Conservation (phyloP, 305 asterid genomes). For the Coffea humblotiana region DNA sequence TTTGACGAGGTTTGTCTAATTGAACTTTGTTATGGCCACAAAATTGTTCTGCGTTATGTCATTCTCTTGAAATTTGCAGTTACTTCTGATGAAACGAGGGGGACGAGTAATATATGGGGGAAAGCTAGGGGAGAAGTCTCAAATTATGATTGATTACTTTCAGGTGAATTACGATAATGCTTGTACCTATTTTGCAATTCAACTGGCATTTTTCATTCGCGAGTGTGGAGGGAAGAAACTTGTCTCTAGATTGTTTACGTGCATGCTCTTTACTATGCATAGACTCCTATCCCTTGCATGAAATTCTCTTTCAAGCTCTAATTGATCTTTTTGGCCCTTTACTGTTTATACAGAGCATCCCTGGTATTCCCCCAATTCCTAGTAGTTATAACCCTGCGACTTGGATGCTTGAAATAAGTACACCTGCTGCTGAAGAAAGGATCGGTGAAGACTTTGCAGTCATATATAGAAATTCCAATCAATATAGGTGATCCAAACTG, state of each 20-base stretch:
- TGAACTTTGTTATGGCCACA: not conserved
- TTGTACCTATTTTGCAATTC: not conserved
- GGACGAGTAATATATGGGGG: slow-evolving; percentile 94
- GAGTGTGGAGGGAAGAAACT: not conserved
- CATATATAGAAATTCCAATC: slow-evolving; percentile 49
- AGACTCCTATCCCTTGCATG: not conserved
- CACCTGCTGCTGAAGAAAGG: slow-evolving; percentile 58
- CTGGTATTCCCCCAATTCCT: slow-evolving; percentile 39
- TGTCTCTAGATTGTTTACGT: not conserved
- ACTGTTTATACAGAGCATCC: slow-evolving; percentile 19
- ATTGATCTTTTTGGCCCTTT: slow-evolving; percentile 8
- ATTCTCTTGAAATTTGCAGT: slow-evolving; percentile 40
- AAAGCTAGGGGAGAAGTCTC: slow-evolving; percentile 78
- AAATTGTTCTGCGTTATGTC: not conserved
- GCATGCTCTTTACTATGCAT: not conserved
- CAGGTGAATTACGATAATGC: slow-evolving; percentile 43
- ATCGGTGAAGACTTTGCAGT: slow-evolving; percentile 51
- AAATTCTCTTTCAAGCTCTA: not conserved
- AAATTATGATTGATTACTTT: slow-evolving; percentile 69
- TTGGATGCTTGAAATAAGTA: slow-evolving; percentile 83
- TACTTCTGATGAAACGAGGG: slow-evolving; percentile 88
- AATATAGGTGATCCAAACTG: slow-evolving; percentile 42
- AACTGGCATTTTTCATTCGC: not conserved
- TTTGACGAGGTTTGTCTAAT: slow-evolving; percentile 71
- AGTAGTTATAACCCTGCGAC: slow-evolving; percentile 76